A percentile compares a stretch with the other conserved stretches of the same genome.
phyloP scores from a whole-genome alignment of 2,329 filamentous ascomycete species.

The Penicillium sp. region DNA sequence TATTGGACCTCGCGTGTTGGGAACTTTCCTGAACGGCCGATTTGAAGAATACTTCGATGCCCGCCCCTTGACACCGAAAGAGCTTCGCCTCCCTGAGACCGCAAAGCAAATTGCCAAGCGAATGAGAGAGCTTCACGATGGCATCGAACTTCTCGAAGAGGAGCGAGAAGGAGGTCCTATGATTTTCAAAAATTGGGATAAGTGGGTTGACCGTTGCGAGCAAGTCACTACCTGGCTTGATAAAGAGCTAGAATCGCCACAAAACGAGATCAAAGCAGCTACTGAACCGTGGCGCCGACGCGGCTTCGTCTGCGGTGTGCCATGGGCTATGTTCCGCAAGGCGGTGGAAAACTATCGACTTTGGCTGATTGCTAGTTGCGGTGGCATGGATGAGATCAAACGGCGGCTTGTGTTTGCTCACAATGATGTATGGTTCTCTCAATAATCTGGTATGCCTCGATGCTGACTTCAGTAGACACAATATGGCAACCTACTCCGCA shows the following conservation, averaged over 20 bases:
- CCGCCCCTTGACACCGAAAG: conserved; percentile 69
- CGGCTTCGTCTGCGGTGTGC: conserved; percentile 77
- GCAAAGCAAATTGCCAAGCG: conserved; percentile 94
- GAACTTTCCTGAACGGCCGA: conserved; percentile 89
- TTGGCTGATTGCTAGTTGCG: conserved; percentile 71
- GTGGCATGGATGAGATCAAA: conserved; percentile 63
- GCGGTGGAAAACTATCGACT: conserved; percentile 74
- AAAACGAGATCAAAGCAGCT: conserved; percentile 42
- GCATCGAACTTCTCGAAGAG: conserved; percentile 76
- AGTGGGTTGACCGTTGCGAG: conserved; percentile 69
- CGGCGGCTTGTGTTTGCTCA: conserved; percentile 89
- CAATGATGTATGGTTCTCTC: conserved; percentile 70
- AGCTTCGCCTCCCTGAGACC: conserved; percentile 77
- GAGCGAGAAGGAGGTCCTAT: conserved; percentile 77
- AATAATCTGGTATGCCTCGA: background rate
- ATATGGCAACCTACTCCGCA: conserved; percentile 93
- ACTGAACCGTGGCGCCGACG: conserved; percentile 62
- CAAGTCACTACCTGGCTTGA: conserved; percentile 54
- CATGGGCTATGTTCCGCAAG: conserved; percentile 74
- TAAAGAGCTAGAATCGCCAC: conserved; percentile 55
- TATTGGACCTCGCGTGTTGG: conserved; percentile 86
- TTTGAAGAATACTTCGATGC: conserved; percentile 95
- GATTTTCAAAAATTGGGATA: conserved; percentile 93
- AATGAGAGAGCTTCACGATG: conserved; percentile 93
- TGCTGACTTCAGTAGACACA: conserved; percentile 65